Evolutionary conservation across 345 rosid species (phyloP), one percentile per base, ranked within the genome.

Genomic region (Acer saccharum): DNA sequence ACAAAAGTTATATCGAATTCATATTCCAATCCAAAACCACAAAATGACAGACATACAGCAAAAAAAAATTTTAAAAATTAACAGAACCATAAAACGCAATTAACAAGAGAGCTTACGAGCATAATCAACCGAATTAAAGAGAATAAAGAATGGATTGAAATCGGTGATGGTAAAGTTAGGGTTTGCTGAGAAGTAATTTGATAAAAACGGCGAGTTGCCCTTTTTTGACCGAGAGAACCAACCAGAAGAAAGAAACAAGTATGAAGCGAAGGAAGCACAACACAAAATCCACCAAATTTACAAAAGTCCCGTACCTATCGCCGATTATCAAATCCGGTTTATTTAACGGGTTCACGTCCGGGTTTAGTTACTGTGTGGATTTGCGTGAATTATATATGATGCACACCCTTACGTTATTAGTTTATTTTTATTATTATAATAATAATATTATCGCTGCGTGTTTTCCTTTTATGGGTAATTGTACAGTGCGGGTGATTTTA

Each of bases 321-420:
- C 85, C 88, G 93, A 84, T 86, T 78, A 89, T 95, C 81, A 81
- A 93, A 86, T 93, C 88, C 83, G 88, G 82, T 83, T 92, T 71
- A 62, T 69, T 50, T 55, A 21, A 72, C 84, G 72, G 79, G 80
- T 76, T 81, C 80, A 85, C 88, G 89, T 92, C 97, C 97, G 98
- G 94, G 96, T 85, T 90, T 32, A 3, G 66, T 50, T 90, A 74
- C 88, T 69, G 87, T 71, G 84, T 92, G 86, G 46, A 44, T 23
- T 55, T 75, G 76, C 74, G 90, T 74, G 85, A 78, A 86, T 57
- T 7, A 27, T 57, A n/a, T 57, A 66, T 76, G 80, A 71, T 79
- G 81, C 84, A 81, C 84, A 60, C 81, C 69, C 62, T 65, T 64
- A 3, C 60, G 69, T 16, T 46, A 1, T 7, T n/a, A 4, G 17